Evolutionary conservation across 129 eudicot genomes (phyloP), one percentile per base, ranked within the genome.

Genomic region (Chrysanthemum lavandulifolium): DNA sequence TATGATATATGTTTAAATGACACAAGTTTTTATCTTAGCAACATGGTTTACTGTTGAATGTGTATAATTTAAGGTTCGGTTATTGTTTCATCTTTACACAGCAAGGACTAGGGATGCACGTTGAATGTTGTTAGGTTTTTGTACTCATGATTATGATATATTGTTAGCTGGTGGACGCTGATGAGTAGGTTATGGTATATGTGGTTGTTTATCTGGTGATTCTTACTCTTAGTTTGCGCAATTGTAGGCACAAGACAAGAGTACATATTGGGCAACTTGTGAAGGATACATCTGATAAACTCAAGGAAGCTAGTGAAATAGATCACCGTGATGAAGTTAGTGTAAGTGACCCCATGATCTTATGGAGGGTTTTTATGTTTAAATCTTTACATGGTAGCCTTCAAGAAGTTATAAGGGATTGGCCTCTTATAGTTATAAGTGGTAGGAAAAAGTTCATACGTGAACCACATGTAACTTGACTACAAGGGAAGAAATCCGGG

Each of bases 281-380:
- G 77, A 91, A 92, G 84, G 91, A 88, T 68, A 92, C 97, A 27
- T 86, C 97, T 18, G 93, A 85, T 4, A 92, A 88, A 81, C 97
- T 92, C 73, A 88, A 92, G 87, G 93, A 88, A 84, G 96, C 91
- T 21, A 92, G 97, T 71, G 97, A 88, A 76, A 73, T 76, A 56
- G 97, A 92, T 76, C 96, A 92, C 76, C 85, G 71, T 40, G 78
- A 78, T 62, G 84, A 86, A 84, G 96, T 86, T 74, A 84, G 91
- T 73, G 97, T 92, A 84, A 84, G 75, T 71, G 21, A 50, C 4
- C 60, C 29, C 73, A 68, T 14, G 15, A 68, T 49, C 6, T 10
- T 15, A 10, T 59, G 13, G 1, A 59, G 64, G 6, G 4, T 21
- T 1, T 19, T 59, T 19, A 6, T 58, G 64, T 58, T 58, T 18